phyloP scores from a whole-genome alignment of 1,139 yeast genomes.

The Sugiyamaella novakii region DNA sequence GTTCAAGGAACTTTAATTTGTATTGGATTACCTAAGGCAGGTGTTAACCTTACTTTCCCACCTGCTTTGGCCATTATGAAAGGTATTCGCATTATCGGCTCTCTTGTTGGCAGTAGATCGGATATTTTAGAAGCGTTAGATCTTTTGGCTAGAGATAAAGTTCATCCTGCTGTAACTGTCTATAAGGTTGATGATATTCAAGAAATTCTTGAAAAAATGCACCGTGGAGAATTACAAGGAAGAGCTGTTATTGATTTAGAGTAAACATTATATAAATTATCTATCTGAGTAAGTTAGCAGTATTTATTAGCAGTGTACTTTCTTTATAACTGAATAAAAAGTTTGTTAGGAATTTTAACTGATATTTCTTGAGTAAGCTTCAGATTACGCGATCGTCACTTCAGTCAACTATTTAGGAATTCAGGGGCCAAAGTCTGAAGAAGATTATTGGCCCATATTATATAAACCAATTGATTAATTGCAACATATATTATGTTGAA shows the following conservation, averaged over 20 bases:
- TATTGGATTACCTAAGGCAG: slow-evolving; percentile 73
- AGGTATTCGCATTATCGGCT: slow-evolving; percentile 61
- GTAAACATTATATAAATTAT: slow-evolving; percentile 6
- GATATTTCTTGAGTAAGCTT: no score
- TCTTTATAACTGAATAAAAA: no score
- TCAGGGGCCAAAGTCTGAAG: no score
- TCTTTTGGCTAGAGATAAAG: slow-evolving; percentile 63
- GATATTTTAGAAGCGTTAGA: slow-evolving; percentile 72
- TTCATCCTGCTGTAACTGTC: slow-evolving; percentile 62
- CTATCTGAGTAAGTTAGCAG: no score
- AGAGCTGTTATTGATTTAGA: slow-evolving; percentile 59
- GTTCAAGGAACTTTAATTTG: slow-evolving; percentile 68
- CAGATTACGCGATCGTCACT: no score
- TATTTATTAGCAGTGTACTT: no score
- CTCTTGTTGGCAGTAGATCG: slow-evolving; percentile 72
- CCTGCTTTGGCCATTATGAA: slow-evolving; percentile 59
- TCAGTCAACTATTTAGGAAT: no score
- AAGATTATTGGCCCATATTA: no score
- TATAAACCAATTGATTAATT: no score
- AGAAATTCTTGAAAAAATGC: slow-evolving; percentile 60
- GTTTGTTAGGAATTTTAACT: no score
- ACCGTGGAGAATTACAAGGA: slow-evolving; percentile 64
- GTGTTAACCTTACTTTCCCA: slow-evolving; percentile 51
- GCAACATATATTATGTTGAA: no score
- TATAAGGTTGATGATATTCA: slow-evolving; percentile 62